These are phyloP conservation scores for Chrysophaeum taylorii DNA, from an alignment of 352 stramenopile species.

Conservation along the genomic window DNA sequence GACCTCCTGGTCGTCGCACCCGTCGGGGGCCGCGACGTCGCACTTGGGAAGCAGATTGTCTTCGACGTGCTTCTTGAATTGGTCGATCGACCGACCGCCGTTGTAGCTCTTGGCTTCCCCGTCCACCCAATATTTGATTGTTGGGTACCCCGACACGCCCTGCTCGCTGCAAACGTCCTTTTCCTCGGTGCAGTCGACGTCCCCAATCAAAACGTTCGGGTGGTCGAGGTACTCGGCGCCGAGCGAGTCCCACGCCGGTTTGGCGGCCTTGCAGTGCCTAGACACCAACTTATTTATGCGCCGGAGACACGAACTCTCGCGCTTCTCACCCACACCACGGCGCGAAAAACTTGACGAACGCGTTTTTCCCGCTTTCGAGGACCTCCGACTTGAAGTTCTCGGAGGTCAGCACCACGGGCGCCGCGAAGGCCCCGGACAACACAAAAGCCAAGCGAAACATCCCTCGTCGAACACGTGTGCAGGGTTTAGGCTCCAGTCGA, in stretches of 20 bases:
- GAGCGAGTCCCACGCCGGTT: slow-evolving; percentile 24
- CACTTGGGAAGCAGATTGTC: slow-evolving; percentile 23
- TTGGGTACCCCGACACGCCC: slow-evolving; percentile 30
- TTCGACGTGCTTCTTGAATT: slow-evolving; percentile 20
- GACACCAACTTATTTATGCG: too few species aligned
- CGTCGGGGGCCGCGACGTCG: neutral
- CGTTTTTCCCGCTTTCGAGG: slow-evolving; percentile 24
- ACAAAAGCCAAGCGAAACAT: too few species aligned
- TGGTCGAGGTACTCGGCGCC: slow-evolving; percentile 20
- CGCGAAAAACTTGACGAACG: slow-evolving; percentile 33
- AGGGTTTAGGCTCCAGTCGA: too few species aligned
- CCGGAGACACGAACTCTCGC: too few species aligned
- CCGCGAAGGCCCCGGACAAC: too few species aligned
- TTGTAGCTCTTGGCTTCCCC: slow-evolving; percentile 15
- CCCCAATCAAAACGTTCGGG: slow-evolving; percentile 23
- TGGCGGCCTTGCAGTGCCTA: slow-evolving; percentile 31
- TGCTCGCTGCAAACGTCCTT: slow-evolving; percentile 25
- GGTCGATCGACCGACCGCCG: slow-evolving; percentile 19
- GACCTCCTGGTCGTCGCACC: slow-evolving; percentile 9
- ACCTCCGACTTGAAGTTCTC: slow-evolving; percentile 24
- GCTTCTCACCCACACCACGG: slow-evolving; percentile 34
- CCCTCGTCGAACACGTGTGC: too few species aligned
- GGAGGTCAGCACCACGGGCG: slow-evolving; percentile 8
- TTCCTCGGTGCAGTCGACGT: slow-evolving; percentile 30
- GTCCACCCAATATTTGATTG: slow-evolving; percentile 29